Percentiles rank a stretch among this genome's conserved stretches.
These are phyloP conservation scores for Fusarium drepaniforme DNA, from an alignment of 2,329 filamentous ascomycete species.

Conservation along the genomic window DNA sequence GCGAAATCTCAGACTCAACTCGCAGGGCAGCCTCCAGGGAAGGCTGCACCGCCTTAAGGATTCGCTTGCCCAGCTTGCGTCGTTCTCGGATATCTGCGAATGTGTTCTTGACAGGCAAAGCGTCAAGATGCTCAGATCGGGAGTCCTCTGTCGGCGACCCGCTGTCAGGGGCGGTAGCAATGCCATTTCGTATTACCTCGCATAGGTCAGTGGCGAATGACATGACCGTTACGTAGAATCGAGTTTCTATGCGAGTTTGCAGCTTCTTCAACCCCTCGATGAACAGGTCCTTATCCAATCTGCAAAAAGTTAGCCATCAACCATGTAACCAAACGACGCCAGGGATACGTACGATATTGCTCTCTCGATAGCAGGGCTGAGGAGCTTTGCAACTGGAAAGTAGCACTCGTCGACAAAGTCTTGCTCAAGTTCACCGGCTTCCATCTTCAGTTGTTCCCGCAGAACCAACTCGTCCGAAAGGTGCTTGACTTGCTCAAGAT, in stretches of 20 bases:
- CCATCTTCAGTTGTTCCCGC: constrained; percentile 82
- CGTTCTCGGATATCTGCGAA: constrained; percentile 82
- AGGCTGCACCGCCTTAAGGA: constrained; percentile 85
- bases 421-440: constrained; percentile 80
- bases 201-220: constrained; percentile 69
- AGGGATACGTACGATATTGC: constrained; percentile 78
- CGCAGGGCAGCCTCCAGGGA: constrained; percentile 80
- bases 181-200: constrained; percentile 64
- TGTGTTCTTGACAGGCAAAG: constrained; percentile 62
- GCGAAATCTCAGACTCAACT: constrained; percentile 85
- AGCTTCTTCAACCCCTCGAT: constrained; percentile 63
- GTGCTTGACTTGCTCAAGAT: constrained; percentile 80
- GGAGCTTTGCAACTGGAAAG: constrained; percentile 84
- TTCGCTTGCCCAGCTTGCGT: constrained; percentile 88
- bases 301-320: constrained; percentile 56
- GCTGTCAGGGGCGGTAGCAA: constrained; percentile 57
- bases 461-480: constrained; percentile 79
- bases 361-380: constrained; percentile 83
- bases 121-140: constrained; percentile 55
- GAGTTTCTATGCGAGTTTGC: constrained; percentile 63
- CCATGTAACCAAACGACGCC: constrained; percentile 19
- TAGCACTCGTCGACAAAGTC: constrained; percentile 90
- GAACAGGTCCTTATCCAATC: constrained; percentile 75
- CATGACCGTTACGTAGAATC: constrained; percentile 70
- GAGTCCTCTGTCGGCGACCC: constrained; percentile 41